These are phyloP conservation scores for Polyporus arcularius DNA, from an alignment of 768 basidiomycete genomes.

Conservation along the genomic window DNA sequence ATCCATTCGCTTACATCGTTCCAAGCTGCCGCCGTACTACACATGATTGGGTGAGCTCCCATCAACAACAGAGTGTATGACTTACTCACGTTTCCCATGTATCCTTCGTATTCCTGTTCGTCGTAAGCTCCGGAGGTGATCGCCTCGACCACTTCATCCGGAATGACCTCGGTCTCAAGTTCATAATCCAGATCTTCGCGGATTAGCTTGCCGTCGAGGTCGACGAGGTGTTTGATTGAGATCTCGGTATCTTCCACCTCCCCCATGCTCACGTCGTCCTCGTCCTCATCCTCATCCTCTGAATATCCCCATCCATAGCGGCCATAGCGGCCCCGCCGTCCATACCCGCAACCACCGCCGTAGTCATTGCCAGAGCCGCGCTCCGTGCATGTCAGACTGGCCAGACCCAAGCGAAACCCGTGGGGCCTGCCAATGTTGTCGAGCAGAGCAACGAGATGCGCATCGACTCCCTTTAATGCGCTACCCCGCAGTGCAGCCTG, in stretches of 20 bases:
- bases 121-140: constrained; percentile 22
- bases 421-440: constrained; percentile 34
- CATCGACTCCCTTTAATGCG: constrained; percentile 43
- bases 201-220: constrained; percentile 20
- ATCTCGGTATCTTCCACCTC: constrained; percentile 17
- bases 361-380: not conserved
- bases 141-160: constrained; percentile 14
- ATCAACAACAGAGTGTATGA: not conserved
- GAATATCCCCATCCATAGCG: not conserved
- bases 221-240: constrained; percentile 20
- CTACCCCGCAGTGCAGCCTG: constrained; percentile 27
- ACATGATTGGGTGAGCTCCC: not conserved
- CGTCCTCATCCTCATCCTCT: constrained; percentile 9
- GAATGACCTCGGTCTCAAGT: constrained; percentile 20
- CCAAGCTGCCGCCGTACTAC: constrained; percentile 25
- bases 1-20: constrained; percentile 23
- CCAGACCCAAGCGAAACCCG: constrained; percentile 40
- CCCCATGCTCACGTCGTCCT: constrained; percentile 16
- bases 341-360: not conserved
- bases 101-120: constrained; percentile 31
- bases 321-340: too few species aligned
- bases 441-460: constrained; percentile 35
- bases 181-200: constrained; percentile 1
- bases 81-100: constrained; percentile 31
- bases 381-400: constrained; percentile 34